A percentile compares a stretch with the other conserved stretches of the same genome.
Evolutionary conservation across 2,329 filamentous ascomycete species (phyloP).

Genomic region (Metarhizium sp.): DNA sequence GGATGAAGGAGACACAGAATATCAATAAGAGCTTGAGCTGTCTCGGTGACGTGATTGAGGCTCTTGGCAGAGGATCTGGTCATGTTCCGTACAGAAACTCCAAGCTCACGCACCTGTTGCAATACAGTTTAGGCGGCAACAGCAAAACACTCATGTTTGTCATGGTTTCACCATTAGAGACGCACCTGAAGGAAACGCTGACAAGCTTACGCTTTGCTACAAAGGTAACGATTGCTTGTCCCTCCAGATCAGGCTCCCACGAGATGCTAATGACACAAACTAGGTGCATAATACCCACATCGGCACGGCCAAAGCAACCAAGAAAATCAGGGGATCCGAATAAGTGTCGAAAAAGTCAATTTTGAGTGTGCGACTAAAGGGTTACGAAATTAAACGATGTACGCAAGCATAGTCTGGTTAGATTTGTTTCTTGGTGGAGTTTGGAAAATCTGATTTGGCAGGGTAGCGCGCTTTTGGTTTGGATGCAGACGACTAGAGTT

Average conservation of each 20-base stretch:
- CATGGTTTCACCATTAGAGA: constrained; percentile 89
- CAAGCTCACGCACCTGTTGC: constrained; percentile 89
- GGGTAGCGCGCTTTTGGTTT: not conserved
- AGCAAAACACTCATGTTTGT: constrained; percentile 99
- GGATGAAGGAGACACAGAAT: constrained; percentile 88
- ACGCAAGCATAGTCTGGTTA: constrained; percentile 1
- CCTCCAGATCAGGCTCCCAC: not conserved
- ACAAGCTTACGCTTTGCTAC: constrained; percentile 94
- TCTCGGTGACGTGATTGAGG: constrained; percentile 88
- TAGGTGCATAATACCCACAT: constrained; percentile 85
- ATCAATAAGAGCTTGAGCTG: constrained; percentile 95
- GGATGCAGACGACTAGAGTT: not conserved
- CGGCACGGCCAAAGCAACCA: constrained; percentile 72
- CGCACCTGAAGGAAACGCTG: constrained; percentile 83
- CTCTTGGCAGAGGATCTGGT: constrained; percentile 71
- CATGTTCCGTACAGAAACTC: constrained; percentile 95
- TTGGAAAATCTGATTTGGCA: not conserved
- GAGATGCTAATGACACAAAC: constrained; percentile 4
- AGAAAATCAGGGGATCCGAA: constrained; percentile 41
- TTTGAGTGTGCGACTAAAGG: not conserved
- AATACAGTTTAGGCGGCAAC: constrained; percentile 91
- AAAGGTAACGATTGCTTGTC: constrained; percentile 51
- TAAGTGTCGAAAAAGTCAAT: constrained; percentile 5
- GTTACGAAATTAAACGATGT: constrained; percentile 5
- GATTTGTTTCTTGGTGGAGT: not conserved